A percentile compares a stretch with the other conserved stretches of the same genome.
Evolutionary conservation across 2,329 filamentous ascomycete species (phyloP).

Genomic region (Metarhizium guizhouense): DNA sequence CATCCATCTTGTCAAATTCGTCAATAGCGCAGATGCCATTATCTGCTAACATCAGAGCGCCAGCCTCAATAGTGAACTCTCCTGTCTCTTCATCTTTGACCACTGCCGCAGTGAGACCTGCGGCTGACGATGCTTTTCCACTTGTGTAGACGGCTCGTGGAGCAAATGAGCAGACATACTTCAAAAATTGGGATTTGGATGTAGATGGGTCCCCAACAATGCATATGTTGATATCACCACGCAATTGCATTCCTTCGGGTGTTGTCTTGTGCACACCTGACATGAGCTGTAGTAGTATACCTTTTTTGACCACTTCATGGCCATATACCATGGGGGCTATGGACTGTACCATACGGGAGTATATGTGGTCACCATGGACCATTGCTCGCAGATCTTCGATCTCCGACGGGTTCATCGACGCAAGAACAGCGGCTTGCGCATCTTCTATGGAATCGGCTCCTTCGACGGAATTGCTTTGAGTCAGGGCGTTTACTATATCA

Average conservation of each 20-base stretch:
- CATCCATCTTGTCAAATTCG: constrained; percentile 99
- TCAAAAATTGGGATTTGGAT: constrained; percentile 95
- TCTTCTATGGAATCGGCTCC: constrained; percentile 66
- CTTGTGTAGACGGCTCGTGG: constrained; percentile 95
- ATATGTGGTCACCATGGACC: constrained; percentile 94
- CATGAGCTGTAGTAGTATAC: constrained; percentile 85
- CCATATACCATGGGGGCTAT: constrained; percentile 96
- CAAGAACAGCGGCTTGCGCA: constrained; percentile 78
- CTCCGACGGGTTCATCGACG: constrained; percentile 75
- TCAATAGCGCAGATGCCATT: constrained; percentile 98
- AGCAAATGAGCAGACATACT: constrained; percentile 96
- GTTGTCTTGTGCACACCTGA: constrained; percentile 92
- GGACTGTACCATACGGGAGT: constrained; percentile 83
- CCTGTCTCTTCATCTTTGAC: constrained; percentile 98
- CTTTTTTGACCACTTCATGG: constrained; percentile 96
- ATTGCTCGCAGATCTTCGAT: constrained; percentile 87
- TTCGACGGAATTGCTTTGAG: constrained; percentile 52
- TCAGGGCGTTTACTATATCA: constrained; percentile 79
- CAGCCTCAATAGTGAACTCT: constrained; percentile 97
- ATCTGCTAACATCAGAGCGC: constrained; percentile 93
- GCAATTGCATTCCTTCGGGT: constrained; percentile 85
- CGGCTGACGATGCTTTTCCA: constrained; percentile 93
- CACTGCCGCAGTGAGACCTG: constrained; percentile 92
- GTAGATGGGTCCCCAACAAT: constrained; percentile 96
- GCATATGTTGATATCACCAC: constrained; percentile 98